Evolutionary conservation across 129 eudicot genomes (phyloP), one percentile per base, ranked within the genome.

Genomic region (Flaveria linearis): DNA sequence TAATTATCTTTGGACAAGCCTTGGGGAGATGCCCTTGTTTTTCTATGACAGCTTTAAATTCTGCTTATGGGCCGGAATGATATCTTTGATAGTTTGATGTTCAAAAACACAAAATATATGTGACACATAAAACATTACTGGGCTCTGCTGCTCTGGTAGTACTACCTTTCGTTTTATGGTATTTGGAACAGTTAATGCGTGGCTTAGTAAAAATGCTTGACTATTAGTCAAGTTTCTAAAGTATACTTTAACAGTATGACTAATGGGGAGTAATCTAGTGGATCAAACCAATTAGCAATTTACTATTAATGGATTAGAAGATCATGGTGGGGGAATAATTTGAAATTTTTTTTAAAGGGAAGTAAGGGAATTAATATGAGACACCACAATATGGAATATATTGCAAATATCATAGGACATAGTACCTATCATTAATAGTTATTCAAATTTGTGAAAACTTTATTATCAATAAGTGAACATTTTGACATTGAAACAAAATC

Each of bases 251-350:
- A 46, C 12, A 26, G 26, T 60, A 53, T 66, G 66, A 36, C 75
- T 76, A 67, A 68, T 11, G 36, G 60, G 57, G 47, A n/a, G 55
- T 39, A 75, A 63, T 39, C 4, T 36, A 28, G 73, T 20, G 73
- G 63, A 64, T 65, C 52, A 20, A 52, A 20, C 41, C 68, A 53
- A 68, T 61, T 61, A 61, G 15, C 9, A 25, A 26, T 12, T 42
- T 25, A 53, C 68, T 55, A 53, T 76, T 61, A 68, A 41, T 47
- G 43, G 50, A 53, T 68, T 77, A 30, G 58, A 15, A 39, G 68
- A 39, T 33, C 56, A 76, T 58, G 15, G 16, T 58, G 65, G 65
- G 33, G 16, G 65, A 10, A 58, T 20, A 23, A 23, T 58, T 58
- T 58, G 36, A 25, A 22, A 20, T 58, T 58, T 58, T 58, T 58